Evolutionary conservation across 805 yeast species (phyloP).

Genomic region (Komagataella kurtzmanii): DNA sequence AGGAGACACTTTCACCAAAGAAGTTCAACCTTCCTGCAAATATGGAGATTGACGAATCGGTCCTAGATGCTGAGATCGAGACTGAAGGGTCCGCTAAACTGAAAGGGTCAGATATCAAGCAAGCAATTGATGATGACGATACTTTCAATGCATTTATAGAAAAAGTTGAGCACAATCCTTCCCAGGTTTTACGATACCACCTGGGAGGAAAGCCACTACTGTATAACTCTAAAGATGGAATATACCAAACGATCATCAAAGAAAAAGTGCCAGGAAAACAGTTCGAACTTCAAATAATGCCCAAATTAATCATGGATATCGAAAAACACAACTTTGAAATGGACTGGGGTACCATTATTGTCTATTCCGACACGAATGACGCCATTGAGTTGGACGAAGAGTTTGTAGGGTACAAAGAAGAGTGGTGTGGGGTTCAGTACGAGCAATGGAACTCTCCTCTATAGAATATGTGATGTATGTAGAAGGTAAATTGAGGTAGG

Average conservation of each 20-base stretch:
- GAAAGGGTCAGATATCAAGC: conserved; percentile 22
- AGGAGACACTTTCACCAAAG: conserved; percentile 46
- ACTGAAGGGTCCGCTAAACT: conserved; percentile 11
- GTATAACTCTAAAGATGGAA: conserved; percentile 50
- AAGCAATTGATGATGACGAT: conserved; percentile 55
- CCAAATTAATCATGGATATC: conserved; percentile 74
- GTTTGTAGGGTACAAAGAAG: conserved; percentile 37
- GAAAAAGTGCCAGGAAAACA: conserved; percentile 40
- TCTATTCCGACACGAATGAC: conserved; percentile 43
- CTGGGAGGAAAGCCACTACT: conserved; percentile 66
- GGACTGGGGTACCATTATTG: conserved; percentile 95
- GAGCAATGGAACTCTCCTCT: conserved; percentile 1
- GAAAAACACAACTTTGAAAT: conserved; percentile 65
- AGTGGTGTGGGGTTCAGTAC: conserved; percentile 5
- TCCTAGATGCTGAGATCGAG: conserved; percentile 25
- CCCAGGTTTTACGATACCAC: conserved; percentile 79
- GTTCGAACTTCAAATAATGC: conserved; percentile 90
- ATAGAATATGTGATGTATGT: background rate
- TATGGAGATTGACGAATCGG: conserved; percentile 36
- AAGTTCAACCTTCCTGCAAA: conserved; percentile 25
- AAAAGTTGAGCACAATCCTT: conserved; percentile 67
- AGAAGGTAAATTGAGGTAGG: background rate
- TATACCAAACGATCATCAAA: conserved; percentile 27
- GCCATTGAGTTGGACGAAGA: conserved; percentile 30
- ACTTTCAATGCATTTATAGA: conserved; percentile 70